Base-by-base conservation (phyloP, 2,329 filamentous ascomycete genomes). In the Cladosporium sp. region DNA sequence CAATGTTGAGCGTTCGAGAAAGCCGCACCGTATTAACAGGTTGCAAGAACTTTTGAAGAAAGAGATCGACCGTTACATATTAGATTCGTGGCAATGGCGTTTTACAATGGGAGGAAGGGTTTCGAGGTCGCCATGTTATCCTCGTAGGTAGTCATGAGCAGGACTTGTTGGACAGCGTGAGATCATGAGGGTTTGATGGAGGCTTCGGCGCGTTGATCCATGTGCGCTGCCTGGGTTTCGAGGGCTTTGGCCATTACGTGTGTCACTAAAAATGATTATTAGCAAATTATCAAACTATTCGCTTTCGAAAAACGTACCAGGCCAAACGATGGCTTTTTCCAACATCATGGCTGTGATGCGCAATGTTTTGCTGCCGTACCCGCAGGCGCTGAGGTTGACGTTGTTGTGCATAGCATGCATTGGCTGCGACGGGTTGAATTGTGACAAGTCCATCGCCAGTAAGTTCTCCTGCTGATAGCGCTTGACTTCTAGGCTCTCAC, bases 291-390 rank as follows among this genome's bases (percentile, higher is more conserved):
- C 25, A 21, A 18, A 0, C 18, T n/a, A 8, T 54, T 13, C 3
- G 39, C 5, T 8, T 14, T 21, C 2, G 1, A 30, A n/a, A 32
- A 10, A 81, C 88, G 83, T 81, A 93, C 91, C 89, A 77, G 93
- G 93, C 94, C 95, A 99, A 30, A 97, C 92, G 69, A 91, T 90
- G 68, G 92, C 91, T 79, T 92, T 92, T 70, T 93, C 91, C 68
- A 98, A 84, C 85, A 96, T 91, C 79, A 92, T 90, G 57, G 93
- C 91, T 68, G 91, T 95, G 63, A 95, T 86, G 73, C 91, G 86
- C 72, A 97, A 80, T 57, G 97, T 88, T 80, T 93, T 95, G 67
- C 90, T 89, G 28, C 91, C 93, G 76, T 91, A 95, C 39, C 94
- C 93, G 64, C 87, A 88, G 58, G 76, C 76, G 5, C 73, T 89